Percentiles rank a stretch among this genome's conserved stretches.
Conservation (phyloP, 176 grass and related monocot genomes). For the Areca catechu region DNA sequence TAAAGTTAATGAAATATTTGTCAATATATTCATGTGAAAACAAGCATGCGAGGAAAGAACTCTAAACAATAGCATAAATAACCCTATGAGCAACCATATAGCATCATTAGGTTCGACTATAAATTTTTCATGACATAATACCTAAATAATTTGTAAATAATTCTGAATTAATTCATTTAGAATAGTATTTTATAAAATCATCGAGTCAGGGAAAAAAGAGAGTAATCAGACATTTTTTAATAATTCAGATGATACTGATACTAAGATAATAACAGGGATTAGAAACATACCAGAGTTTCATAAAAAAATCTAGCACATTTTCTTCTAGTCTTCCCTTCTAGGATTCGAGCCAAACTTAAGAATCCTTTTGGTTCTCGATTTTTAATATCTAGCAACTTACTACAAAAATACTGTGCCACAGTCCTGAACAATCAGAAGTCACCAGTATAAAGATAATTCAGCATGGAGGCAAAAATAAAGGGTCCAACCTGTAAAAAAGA, state of each 20-base stretch:
- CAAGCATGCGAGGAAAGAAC: too few relatives aligned
- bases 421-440: conserved; percentile 36
- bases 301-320: conserved; percentile 76
- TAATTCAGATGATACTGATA: too few relatives aligned
- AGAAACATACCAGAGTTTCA: conserved; percentile 64
- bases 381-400: conserved; percentile 33
- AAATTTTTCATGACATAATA: too few relatives aligned
- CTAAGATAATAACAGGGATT: not conserved
- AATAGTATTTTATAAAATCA: too few relatives aligned
- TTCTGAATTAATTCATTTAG: too few relatives aligned
- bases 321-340: conserved; percentile 52
- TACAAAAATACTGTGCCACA: conserved; percentile 38
- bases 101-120: too few relatives aligned
- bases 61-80: too few relatives aligned
- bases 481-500: not conserved
- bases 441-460: conserved; percentile 5
- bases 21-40: too few relatives aligned
- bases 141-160: too few relatives aligned
- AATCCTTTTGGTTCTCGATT: conserved; percentile 16
- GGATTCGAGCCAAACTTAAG: conserved; percentile 37
- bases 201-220: not conserved
- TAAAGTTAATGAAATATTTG: too few relatives aligned
- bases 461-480: not conserved
- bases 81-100: too few relatives aligned
- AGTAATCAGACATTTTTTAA: not conserved